Evolutionary conservation across 768 basidiomycete species (phyloP).

Genomic region (Cystofilobasidium bisporidii): DNA sequence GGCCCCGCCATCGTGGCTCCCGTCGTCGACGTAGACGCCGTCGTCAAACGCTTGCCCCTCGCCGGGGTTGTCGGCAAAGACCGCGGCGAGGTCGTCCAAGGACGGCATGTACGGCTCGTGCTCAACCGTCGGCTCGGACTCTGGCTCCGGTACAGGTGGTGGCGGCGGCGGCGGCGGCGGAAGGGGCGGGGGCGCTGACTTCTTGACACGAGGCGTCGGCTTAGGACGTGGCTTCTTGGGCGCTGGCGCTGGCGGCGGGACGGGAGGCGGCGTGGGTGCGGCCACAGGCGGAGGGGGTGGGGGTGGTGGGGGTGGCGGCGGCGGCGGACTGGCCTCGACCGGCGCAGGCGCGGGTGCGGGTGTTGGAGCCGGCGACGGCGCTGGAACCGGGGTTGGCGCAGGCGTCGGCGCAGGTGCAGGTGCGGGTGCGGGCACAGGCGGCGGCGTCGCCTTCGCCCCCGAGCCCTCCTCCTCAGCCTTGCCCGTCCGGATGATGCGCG

Average conservation of each 20-base stretch:
- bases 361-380: not conserved
- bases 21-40: not conserved
- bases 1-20: not conserved
- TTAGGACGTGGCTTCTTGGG: not conserved
- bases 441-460: not conserved
- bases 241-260: not conserved
- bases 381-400: not conserved
- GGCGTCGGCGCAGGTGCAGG: not conserved
- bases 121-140: not conserved
- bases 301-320: not conserved
- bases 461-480: not conserved
- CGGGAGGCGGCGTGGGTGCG: not conserved
- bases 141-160: not conserved
- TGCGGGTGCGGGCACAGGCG: not conserved
- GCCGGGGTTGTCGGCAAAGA: not conserved
- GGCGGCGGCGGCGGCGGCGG: not conserved
- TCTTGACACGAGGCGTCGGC: not conserved
- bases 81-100: conserved; percentile 11
- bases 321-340: not conserved
- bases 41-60: no score
- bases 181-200: not conserved
- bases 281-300: not conserved
- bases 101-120: not conserved
- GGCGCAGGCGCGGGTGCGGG: not conserved
- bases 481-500: conserved; percentile 19